Evolutionary conservation across 2,329 filamentous ascomycete genomes (phyloP), one percentile per base, ranked within the genome.

Genomic region (Fusarium sp.): DNA sequence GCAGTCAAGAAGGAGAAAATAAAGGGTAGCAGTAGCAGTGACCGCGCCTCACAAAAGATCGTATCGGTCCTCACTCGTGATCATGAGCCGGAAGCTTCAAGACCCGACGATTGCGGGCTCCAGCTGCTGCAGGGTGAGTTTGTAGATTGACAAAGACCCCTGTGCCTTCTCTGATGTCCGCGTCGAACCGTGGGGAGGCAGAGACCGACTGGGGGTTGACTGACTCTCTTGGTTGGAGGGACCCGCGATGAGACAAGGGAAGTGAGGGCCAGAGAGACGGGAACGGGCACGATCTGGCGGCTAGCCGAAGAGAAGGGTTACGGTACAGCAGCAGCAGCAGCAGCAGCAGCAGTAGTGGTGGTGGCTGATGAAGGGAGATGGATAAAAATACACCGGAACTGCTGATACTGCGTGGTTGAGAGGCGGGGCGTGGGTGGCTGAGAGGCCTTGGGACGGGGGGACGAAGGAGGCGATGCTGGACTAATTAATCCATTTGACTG

Each of bases 351-450:
- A 52, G 47, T 30, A 14, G 17, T 6, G 47, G 47, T 52, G 47
- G 47, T 74, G 71, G 65, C 72, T 74, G 61, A 63, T 63, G 71
- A 74, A 60, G 71, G 71, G 71, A 63, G 65, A 52, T 52, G 59
- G 68, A 61, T 74, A 66, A 74, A 74, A 74, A 74, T 74, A 74
- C 58, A 73, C 68, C 63, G 67, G 63, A 59, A 73, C 71, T 69
- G 64, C 62, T 68, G 27, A 68, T 58, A 61, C 47, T 33, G 43
- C 32, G 56, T 62, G 60, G 37, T 20, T 32, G 15, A 63, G 60
- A 54, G 65, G 71, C 68, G 71, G 71, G 62, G 68, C 37, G 38
- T 52, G 38, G 37, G 54, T 74, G 64, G 71, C 71, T 73, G 58
- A 74, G 59, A 56, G 68, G 38, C 22, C 45, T 38, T 32, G 59